Evolutionary conservation across 495 filamentous ascomycete species (phyloP), one percentile per base, ranked within the genome.

Genomic region (Penicillium samsonianum): DNA sequence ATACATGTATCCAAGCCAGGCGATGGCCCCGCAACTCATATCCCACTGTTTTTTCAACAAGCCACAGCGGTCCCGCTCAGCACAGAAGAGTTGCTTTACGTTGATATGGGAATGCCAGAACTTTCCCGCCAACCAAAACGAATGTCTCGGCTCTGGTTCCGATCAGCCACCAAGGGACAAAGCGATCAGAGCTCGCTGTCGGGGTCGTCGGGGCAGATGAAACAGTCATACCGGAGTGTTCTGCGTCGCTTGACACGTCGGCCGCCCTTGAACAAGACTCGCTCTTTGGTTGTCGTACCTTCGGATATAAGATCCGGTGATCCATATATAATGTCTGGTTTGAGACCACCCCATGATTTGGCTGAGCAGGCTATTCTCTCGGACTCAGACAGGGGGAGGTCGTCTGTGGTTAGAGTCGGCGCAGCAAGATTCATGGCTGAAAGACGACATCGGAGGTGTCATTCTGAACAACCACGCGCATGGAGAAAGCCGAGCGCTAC

Each of bases 381-480:
- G 12, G 53, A 55, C 19, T 43, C 47, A 2, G 63, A 49, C 25
- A 57, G 54, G n/a, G 23, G 6, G 1, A 49, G 22, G 10, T 20
- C 38, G 0, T 35, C 30, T 2, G 26, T 48, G 1, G 25, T 61
- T 20, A 57, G 31, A 26, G 26, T 43, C 12, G 58, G 59, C 38
- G 28, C 56, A 16, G 57, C 50, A 1, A 51, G 43, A 30, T 50
- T 70, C 37, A 25, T 56, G n/a, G 49, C 47, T 11, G 69, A 67
- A 10, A 61, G 69, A 57, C 65, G 69, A 19, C 74, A 78, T 64
- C 60, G 72, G 20, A 64, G 74, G 46, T 72, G 73, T 52, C 76
- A 79, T 61, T 77, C 76, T 23, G 74, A 77, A 46, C 72, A 74
- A 53, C 76, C 76, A 38, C 65, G 73, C 25, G 59, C 73, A 17